Percentiles rank a stretch among this genome's conserved stretches.
Evolutionary conservation across 2,329 filamentous ascomycete species (phyloP).

Genomic region (Diaporthe sp.): DNA sequence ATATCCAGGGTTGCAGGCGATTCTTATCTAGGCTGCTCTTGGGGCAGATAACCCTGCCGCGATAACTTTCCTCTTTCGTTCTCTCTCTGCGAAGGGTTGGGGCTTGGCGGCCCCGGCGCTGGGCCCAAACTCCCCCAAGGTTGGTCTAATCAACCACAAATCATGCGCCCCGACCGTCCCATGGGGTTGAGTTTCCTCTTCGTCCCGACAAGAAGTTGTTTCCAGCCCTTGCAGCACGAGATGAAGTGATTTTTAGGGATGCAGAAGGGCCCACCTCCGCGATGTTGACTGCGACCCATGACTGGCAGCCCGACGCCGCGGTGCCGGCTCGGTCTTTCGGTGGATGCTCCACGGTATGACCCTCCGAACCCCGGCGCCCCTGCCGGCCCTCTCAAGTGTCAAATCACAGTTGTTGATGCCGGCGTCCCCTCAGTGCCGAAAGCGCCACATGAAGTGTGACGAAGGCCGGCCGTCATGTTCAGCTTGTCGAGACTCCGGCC

Average conservation of each 20-base stretch:
- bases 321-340: conserved; percentile 23
- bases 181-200: not conserved
- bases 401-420: not conserved
- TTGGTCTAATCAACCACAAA: not conserved
- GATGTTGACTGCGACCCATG: not conserved
- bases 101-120: not conserved
- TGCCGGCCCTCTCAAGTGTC: not conserved
- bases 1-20: not conserved
- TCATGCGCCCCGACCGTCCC: not conserved
- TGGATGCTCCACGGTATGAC: conserved; percentile 23
- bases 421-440: not conserved
- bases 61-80: conserved; percentile 20
- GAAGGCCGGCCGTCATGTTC: conserved; percentile 11
- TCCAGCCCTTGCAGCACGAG: not conserved
- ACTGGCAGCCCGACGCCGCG: not conserved
- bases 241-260: not conserved
- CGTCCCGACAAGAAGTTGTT: not conserved
- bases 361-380: not conserved
- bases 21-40: not conserved
- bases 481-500: not conserved
- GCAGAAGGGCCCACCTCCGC: not conserved
- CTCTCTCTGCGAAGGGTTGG: not conserved
- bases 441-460: conserved; percentile 20
- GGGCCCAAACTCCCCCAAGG: not conserved
- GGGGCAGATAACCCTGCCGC: not conserved